Evolutionary conservation across 164 flowering plant species (phyloP), one percentile per base, ranked within the genome.

Genomic region (Magnolia changhungtana): DNA sequence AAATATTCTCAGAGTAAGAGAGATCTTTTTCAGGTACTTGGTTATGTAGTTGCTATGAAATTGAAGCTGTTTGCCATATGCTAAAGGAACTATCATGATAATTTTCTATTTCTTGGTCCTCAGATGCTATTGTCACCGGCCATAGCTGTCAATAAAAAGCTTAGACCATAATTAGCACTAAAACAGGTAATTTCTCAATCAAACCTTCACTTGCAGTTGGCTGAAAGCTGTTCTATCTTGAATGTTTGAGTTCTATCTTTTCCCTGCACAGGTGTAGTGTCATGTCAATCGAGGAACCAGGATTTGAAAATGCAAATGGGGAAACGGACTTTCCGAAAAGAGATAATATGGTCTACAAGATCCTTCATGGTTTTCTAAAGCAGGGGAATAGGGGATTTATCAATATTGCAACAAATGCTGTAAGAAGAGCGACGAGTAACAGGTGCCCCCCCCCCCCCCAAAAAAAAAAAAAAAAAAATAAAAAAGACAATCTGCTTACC

Each of bases 281-380:
- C 72, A 86, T 86, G 93, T 77, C 87, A 16, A 72, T 10, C 0
- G 79, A 77, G 29, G 89, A 85, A 21, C 67, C 84, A 8, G 83
- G 82, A 10, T 59, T 70, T 37, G 68, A 77, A 55, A 69, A 79
- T 63, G 20, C 50, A 27, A 80, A 82, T 71, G 84, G 73, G 20
- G 64, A 77, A 73, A 63, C 20, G 58, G 72, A 73, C 1, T 67
- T 76, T 19, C 71, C 76, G 69, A 81, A 78, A 63, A 79, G 80
- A 74, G 52, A 59, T 37, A 85, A 75, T 72, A 79, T 75, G 49
- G 83, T 80, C 8, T 74, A 72, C 78, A 85, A 75, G 78, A 78
- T 83, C 14, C 67, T 86, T 10, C 76, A 84, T 81, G 81, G 80
- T 16, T 66, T 86, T 74, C 80, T 72, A n/a, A 80, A 81, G 80